phyloP scores from a whole-genome alignment of 108 stramenopile species.

The Thalassiosira profunda region DNA sequence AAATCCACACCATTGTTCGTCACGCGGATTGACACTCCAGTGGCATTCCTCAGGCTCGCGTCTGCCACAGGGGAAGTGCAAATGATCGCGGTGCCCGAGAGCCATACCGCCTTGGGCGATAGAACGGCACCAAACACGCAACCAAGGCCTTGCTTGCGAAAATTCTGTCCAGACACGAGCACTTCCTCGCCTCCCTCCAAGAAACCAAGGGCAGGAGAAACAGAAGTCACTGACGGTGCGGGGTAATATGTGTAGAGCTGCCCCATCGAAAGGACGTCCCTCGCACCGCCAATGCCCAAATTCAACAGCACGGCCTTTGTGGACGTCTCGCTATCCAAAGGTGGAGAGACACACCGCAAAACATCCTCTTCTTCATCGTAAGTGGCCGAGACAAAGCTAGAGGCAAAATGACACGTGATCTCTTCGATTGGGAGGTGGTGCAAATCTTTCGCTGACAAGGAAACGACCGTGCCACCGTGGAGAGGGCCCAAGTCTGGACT shows the following conservation, averaged over 20 bases:
- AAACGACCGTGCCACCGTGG: slow-evolving; percentile 29
- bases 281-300: slow-evolving; percentile 16
- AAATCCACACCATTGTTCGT: slow-evolving; percentile 57
- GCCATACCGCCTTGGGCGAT: slow-evolving; percentile 11
- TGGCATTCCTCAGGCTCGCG: neutral
- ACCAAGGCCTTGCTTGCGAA: slow-evolving; percentile 20
- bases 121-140: slow-evolving; percentile 37
- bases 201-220: slow-evolving; percentile 30
- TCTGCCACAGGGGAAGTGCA: slow-evolving; percentile 18
- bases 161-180: slow-evolving; percentile 8
- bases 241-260: slow-evolving; percentile 34
- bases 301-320: slow-evolving; percentile 20
- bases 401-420: slow-evolving; percentile 37
- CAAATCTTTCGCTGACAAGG: slow-evolving; percentile 1
- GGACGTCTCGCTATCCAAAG: neutral
- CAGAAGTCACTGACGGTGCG: neutral
- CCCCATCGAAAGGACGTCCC: slow-evolving; percentile 24
- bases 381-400: too few species aligned
- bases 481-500: slow-evolving; percentile 34
- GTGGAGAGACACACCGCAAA: slow-evolving; percentile 23
- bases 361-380: slow-evolving; percentile 5
- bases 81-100: slow-evolving; percentile 17
- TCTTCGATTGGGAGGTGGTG: neutral
- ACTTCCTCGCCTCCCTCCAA: slow-evolving; percentile 43
- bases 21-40: slow-evolving; percentile 28